Evolutionary conservation across 805 yeast species (phyloP).

Genomic region (Saturnispora saitoi): DNA sequence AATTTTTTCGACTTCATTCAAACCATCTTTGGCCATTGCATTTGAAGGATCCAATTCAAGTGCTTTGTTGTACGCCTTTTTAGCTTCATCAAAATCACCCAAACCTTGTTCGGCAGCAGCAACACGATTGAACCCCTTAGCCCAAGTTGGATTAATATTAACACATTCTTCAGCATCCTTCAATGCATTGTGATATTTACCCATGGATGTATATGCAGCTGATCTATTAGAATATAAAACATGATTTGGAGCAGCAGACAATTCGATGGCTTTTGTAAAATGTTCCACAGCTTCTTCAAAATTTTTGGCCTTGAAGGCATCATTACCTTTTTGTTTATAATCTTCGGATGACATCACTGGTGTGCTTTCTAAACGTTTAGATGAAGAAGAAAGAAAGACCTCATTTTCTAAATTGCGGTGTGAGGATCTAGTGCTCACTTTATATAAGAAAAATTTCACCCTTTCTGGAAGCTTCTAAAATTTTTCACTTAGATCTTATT

Average conservation of each 20-base stretch:
- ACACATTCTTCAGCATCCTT: constrained; percentile 81
- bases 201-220: constrained; percentile 77
- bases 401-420: neutral
- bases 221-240: constrained; percentile 92
- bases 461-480: constrained; percentile 2
- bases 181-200: constrained; percentile 65
- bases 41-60: constrained; percentile 72
- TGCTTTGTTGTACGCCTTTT: constrained; percentile 63
- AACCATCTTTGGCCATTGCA: constrained; percentile 80
- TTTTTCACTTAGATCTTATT: neutral
- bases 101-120: constrained; percentile 92
- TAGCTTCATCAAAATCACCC: constrained; percentile 70
- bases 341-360: constrained; percentile 54
- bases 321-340: constrained; percentile 86
- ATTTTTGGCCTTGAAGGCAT: constrained; percentile 83
- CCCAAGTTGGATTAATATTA: constrained; percentile 78
- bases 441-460: neutral
- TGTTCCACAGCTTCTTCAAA: constrained; percentile 69
- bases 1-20: constrained; percentile 59
- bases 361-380: neutral
- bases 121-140: constrained; percentile 88
- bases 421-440: neutral
- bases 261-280: constrained; percentile 83
- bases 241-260: constrained; percentile 76
- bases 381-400: neutral